Percentiles rank a stretch among this genome's conserved stretches.
These are phyloP conservation scores for Ogataea zsoltii DNA, from an alignment of 805 yeast species.

Conservation along the genomic window DNA sequence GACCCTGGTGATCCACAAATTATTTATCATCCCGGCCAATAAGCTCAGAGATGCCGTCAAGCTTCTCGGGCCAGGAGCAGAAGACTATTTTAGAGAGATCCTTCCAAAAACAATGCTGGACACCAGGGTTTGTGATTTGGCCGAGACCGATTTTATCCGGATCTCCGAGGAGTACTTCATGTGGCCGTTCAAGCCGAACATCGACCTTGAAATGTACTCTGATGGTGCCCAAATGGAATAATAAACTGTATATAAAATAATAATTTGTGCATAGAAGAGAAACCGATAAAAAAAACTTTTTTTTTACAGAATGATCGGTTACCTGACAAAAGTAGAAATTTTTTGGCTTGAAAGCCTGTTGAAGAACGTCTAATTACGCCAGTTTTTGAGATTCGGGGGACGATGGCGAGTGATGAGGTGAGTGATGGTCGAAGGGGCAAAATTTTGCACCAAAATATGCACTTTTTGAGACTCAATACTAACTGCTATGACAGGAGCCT, in stretches of 20 bases:
- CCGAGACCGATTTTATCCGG: conserved; percentile 52
- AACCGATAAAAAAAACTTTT: too few species aligned
- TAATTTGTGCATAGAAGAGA: not conserved
- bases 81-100: conserved; percentile 42
- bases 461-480: too few species aligned
- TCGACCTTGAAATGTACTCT: conserved; percentile 26
- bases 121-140: conserved; percentile 48
- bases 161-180: conserved; percentile 53
- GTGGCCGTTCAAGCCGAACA: conserved; percentile 83
- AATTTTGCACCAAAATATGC: not conserved
- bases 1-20: conserved; percentile 65
- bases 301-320: too few species aligned
- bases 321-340: too few species aligned
- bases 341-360: not conserved
- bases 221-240: conserved; percentile 1
- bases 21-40: conserved; percentile 47
- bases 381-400: not conserved
- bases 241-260: not conserved
- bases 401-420: conserved; percentile 2
- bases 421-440: not conserved
- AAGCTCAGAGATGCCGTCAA: conserved; percentile 47
- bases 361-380: not conserved
- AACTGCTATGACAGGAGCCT: not conserved
- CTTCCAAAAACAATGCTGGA: conserved; percentile 42
- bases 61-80: conserved; percentile 82